Conservation (phyloP, 108 stramenopile genomes). For the Chaetoceros muelleri region DNA sequence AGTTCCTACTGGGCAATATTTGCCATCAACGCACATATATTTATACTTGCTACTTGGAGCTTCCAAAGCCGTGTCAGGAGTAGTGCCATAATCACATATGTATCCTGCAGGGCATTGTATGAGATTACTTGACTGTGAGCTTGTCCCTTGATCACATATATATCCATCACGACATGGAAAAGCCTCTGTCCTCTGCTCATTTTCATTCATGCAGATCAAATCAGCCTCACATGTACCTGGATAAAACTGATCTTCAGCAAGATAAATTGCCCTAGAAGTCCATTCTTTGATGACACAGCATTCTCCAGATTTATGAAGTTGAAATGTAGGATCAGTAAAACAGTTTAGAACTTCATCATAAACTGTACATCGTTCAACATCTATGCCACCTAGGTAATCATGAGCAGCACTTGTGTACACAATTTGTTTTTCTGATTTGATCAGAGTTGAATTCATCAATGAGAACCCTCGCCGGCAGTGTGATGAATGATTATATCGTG, state of each 20-base stretch:
- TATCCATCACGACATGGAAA: conserved; percentile 69
- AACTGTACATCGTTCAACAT: conserved; percentile 25
- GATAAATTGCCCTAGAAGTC: conserved; percentile 23
- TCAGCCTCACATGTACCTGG: conserved; percentile 88
- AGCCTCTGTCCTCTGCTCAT: conserved; percentile 26
- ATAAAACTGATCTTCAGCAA: conserved; percentile 58
- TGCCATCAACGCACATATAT: conserved; percentile 54
- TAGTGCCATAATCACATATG: conserved; percentile 73
- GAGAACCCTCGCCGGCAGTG: conserved; percentile 73
- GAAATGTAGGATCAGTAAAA: conserved; percentile 23
- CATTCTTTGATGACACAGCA: conserved; percentile 22
- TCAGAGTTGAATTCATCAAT: conserved; percentile 49
- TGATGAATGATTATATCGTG: conserved; percentile 50
- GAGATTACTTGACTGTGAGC: conserved; percentile 20
- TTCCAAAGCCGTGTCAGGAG: conserved; percentile 53
- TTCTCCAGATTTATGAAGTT: conserved; percentile 26
- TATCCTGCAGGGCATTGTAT: conserved; percentile 64
- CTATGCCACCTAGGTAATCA: conserved; percentile 34
- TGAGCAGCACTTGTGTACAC: conserved; percentile 36
- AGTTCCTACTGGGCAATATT: conserved; percentile 52
- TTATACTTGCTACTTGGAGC: conserved; percentile 52
- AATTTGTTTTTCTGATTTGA: conserved; percentile 17
- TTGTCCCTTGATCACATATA: conserved; percentile 67
- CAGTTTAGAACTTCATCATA: conserved; percentile 27
- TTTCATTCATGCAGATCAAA: conserved; percentile 44